These are phyloP conservation scores for Boletus huronensis DNA, from an alignment of 768 basidiomycete genomes.

Conservation along the genomic window DNA sequence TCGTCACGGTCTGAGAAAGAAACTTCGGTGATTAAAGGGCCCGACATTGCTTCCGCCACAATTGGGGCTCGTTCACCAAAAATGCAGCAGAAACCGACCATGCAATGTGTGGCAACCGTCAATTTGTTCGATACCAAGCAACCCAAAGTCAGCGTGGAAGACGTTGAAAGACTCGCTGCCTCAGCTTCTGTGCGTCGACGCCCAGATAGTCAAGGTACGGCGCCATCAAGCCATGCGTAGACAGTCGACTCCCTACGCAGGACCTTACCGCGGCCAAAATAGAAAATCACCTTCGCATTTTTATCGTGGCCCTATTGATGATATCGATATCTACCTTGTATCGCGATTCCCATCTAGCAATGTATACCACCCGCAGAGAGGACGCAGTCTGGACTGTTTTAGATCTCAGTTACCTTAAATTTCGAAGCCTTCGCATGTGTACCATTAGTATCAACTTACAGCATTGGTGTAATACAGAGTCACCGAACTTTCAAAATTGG, in stretches of 20 bases:
- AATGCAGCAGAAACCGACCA: neutral
- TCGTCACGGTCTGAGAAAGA: constrained; percentile 2
- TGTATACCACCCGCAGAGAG: neutral
- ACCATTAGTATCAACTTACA: neutral
- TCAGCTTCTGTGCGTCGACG: constrained; percentile 5
- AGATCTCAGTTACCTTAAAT: neutral
- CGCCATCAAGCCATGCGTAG: neutral
- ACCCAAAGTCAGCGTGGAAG: constrained; percentile 9
- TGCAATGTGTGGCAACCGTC: neutral
- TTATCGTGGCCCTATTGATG: neutral
- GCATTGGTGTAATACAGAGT: neutral
- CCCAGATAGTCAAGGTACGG: neutral
- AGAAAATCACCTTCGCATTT: neutral
- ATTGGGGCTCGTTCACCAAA: neutral
- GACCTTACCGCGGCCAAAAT: neutral
- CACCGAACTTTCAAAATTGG: no score
- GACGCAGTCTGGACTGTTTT: neutral
- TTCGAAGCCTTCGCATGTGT: neutral
- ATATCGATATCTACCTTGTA: neutral
- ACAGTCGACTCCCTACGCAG: neutral
- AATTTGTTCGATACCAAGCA: neutral
- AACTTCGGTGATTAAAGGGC: neutral
- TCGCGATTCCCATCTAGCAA: neutral
- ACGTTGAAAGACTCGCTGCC: constrained; percentile 13
- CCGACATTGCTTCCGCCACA: neutral